A percentile compares a stretch with the other conserved stretches of the same genome.
Conservation (phyloP, 148 eudicot species). For the Persicaria tinctoria region DNA sequence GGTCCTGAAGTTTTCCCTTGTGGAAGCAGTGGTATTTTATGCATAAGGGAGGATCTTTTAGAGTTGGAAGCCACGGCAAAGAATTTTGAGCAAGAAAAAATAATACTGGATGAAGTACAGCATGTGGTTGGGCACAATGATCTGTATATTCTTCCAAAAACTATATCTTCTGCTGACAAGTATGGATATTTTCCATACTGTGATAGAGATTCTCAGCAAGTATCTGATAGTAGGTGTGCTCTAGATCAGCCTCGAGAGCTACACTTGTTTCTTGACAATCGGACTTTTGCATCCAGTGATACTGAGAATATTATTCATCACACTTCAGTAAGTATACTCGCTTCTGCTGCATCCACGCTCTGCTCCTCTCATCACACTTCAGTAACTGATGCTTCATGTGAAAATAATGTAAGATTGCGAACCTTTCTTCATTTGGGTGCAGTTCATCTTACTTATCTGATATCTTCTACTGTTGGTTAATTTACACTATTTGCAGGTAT, state of each 20-base stretch:
- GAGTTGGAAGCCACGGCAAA: constrained; percentile 77
- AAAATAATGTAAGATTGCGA: too few species aligned
- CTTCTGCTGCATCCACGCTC: too few species aligned
- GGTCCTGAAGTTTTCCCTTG: constrained; percentile 54
- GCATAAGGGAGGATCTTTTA: constrained; percentile 53
- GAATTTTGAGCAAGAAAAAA: constrained; percentile 66
- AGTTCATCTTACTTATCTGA: too few species aligned
- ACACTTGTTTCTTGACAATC: constrained; percentile 15
- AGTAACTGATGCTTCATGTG: too few species aligned
- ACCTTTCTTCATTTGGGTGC: too few species aligned
- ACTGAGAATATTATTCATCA: constrained; percentile 19
- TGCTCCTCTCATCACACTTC: too few species aligned
- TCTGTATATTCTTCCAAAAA: constrained; percentile 28
- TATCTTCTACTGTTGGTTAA: too few species aligned
- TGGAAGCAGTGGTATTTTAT: constrained; percentile 46
- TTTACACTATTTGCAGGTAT: neutral
- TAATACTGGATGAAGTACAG: constrained; percentile 35
- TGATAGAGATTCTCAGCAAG: constrained; percentile 29
- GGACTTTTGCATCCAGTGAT: constrained; percentile 8
- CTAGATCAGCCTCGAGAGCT: constrained; percentile 17
- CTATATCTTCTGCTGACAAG: constrained; percentile 35
- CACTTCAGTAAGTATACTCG: constrained; percentile 4
- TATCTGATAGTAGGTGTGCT: constrained; percentile 10
- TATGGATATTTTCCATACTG: constrained; percentile 70
- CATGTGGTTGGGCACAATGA: constrained; percentile 36